Base-by-base conservation (phyloP, 352 stramenopile species). In the Globisporangium sylvaticum region DNA sequence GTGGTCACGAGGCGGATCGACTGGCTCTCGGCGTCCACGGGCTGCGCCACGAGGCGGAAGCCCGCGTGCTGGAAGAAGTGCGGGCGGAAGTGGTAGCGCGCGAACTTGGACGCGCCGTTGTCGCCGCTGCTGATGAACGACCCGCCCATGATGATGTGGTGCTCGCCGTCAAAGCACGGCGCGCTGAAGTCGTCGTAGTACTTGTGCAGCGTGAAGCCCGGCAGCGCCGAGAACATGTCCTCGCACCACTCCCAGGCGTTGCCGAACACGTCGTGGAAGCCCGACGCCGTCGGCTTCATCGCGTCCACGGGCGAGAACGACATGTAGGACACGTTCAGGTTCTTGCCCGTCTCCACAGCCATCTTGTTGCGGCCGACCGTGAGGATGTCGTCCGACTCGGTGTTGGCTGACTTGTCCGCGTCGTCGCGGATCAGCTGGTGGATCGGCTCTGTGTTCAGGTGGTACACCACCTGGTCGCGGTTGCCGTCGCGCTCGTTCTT, bases 121-220 rank as follows among this genome's bases (percentile, higher is more conserved):
- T 98, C 95, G 39, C 96, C 97, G 27, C 82, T 97, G 75, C 88
- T 98, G 46, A 97, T 96, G 72, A 98, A 99, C 37, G 91, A 98
- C 22, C 97, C 96, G 52, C 97, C 97, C 70, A 98, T 91, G 81
- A 99, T 99, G 67, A 99, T 84, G 42, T 96, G 87, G 79, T 99
- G 96, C 67, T 98, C 95, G 34, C 95, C 96, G 72, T 99, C 97
- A 75, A 98, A 99, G 78, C 96, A 99, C n/a, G 97, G 97, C 54
- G 96, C 94, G 32, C 91, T 98, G 69, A 99, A 99, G 76, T 99
- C 96, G 75, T 99, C 95, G 79, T 99, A 99, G 54, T 98, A 92
- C 62, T 74, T 77, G 70, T 96, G 88, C 52, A 97, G 78, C 32
- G 93, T 75, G 70, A 98, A 98, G 31, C 90, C 91, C 15, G 95